Conservation (phyloP, 2,329 filamentous ascomycete species). For the Akanthomyces dipterigenus region DNA sequence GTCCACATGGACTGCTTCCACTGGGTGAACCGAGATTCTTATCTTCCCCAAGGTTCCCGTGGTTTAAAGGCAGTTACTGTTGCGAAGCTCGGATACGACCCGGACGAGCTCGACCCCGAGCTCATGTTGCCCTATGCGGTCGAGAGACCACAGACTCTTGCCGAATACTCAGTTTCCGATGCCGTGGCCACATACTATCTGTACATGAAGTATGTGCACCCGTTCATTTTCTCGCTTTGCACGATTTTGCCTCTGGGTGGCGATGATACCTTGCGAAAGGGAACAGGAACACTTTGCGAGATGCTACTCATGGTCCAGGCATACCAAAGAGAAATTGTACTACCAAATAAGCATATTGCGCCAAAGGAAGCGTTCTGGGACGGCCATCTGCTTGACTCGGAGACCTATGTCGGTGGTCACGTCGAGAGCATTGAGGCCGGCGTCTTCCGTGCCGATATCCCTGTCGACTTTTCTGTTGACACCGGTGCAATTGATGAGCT, state of each 20-base stretch:
- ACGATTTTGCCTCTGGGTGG: constrained; percentile 91
- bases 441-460: constrained; percentile 93
- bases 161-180: constrained; percentile 98
- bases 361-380: constrained; percentile 94
- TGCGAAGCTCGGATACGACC: constrained; percentile 95
- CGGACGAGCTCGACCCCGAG: constrained; percentile 94
- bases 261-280: constrained; percentile 89
- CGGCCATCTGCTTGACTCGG: constrained; percentile 89
- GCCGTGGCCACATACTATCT: constrained; percentile 97
- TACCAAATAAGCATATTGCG: constrained; percentile 93
- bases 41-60: constrained; percentile 92
- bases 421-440: constrained; percentile 99
- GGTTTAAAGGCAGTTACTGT: constrained; percentile 96
- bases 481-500: constrained; percentile 84
- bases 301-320: constrained; percentile 99
- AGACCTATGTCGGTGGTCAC: constrained; percentile 97
- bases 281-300: constrained; percentile 96
- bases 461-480: constrained; percentile 90
- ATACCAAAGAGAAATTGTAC: constrained; percentile 81
- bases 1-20: constrained; percentile 99
- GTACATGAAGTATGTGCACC: constrained; percentile 99
- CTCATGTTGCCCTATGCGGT: constrained; percentile 90
- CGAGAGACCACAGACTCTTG: constrained; percentile 86
- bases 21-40: constrained; percentile 98
- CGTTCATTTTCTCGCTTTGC: constrained; percentile 97